Base-by-base conservation (phyloP, 495 filamentous ascomycete species). In the Penicillium steckii region DNA sequence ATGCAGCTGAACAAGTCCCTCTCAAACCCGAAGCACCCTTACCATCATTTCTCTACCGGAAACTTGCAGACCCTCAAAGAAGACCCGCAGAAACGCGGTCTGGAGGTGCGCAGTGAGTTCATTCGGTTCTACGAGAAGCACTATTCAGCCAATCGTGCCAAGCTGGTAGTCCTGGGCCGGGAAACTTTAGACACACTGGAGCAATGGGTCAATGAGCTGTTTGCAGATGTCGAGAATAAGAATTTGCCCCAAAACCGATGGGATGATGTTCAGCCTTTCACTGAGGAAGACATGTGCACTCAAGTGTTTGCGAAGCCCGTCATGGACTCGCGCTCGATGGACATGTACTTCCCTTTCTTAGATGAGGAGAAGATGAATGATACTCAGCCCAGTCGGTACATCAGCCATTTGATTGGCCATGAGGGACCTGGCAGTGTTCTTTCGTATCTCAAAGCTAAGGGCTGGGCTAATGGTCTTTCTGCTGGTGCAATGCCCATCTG, bases 381-480 rank as follows among this genome's bases (percentile, higher is more conserved):
- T 58, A 81, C 85, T 7, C 91, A 95, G 45, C 94, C 94, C 10
- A 88, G 88, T 57, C 83, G 90, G 29, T 99, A 97, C 64, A 81
- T 96, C 56, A 88, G 87, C 61, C 94, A 99, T 63, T 69, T 99
- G 40, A 92, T 99, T 55, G 94, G 94, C 12, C 95, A 99, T 55
- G 94, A 99, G 69, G 94, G 94, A 1, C 94, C 94, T 7, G 94
- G 94, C 2, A 97, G 94, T 72, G 92, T 99, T 57, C 83, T 99
- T 67, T 85, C 94, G 1, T 92, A 96, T 66, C 81, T 96, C 65
- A 99, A 97, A 71, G 86, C 83, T 19, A 96, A 95, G 68, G 94
- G 95, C 37, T 97, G 91, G 95, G 91, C 87, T 8, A 96, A 95
- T 71, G 85, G 84, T 2, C 74, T 99, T 9, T 85, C 84, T 52